Conservation (phyloP, 208 protist species). For the Crithidia acanthocephali region DNA sequence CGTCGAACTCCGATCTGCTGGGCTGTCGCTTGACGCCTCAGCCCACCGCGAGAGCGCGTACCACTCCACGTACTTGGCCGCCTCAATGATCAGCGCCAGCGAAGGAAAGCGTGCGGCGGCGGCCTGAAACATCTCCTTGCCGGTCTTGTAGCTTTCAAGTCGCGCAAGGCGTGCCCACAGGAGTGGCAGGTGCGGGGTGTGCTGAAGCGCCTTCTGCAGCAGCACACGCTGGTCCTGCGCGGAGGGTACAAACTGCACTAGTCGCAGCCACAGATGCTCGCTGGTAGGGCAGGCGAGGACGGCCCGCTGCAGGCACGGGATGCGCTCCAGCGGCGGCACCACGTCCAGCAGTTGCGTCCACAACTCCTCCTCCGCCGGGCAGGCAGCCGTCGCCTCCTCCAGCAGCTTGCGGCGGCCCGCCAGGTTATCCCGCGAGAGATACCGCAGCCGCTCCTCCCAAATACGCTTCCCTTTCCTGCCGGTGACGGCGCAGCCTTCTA, state of each 20-base stretch:
- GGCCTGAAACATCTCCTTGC: slow-evolving; percentile 71
- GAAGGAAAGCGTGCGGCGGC: slow-evolving; percentile 64
- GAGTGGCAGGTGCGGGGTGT: slow-evolving; percentile 58
- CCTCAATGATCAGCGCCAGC: slow-evolving; percentile 73
- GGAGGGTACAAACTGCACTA: slow-evolving; percentile 52
- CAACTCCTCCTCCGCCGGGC: slow-evolving; percentile 60
- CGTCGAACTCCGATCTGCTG: neutral
- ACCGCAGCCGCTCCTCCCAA: slow-evolving; percentile 76
- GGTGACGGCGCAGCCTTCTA: slow-evolving; percentile 70
- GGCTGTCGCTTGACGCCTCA: neutral
- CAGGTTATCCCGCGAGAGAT: slow-evolving; percentile 35
- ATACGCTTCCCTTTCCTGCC: slow-evolving; percentile 70
- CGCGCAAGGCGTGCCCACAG: slow-evolving; percentile 79
- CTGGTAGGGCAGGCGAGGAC: slow-evolving; percentile 74
- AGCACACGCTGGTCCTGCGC: slow-evolving; percentile 59
- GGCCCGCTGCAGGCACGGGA: slow-evolving; percentile 66
- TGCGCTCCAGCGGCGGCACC: slow-evolving; percentile 52
- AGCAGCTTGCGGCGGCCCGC: slow-evolving; percentile 57
- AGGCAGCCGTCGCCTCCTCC: slow-evolving; percentile 69
- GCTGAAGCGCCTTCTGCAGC: slow-evolving; percentile 66
- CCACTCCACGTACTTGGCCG: slow-evolving; percentile 83
- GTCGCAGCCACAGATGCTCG: slow-evolving; percentile 74
- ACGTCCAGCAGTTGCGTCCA: slow-evolving; percentile 67
- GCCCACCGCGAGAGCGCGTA: slow-evolving; percentile 40
- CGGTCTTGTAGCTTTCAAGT: slow-evolving; percentile 57